phyloP scores from a whole-genome alignment of 2,329 filamentous ascomycete species.

The Aspergillus fischeri region DNA sequence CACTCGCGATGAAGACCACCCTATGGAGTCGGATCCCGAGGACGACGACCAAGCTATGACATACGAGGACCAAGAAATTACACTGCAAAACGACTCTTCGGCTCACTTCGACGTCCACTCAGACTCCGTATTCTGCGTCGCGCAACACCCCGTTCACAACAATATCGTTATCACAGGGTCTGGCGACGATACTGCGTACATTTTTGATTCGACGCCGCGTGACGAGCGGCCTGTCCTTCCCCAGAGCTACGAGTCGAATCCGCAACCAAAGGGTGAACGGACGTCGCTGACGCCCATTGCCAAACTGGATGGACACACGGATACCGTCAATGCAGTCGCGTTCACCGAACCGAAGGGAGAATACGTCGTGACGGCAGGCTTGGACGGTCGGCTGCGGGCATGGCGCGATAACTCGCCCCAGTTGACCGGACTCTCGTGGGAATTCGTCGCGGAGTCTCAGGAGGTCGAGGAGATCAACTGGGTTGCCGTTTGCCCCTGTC shows the following conservation, averaged over 20 bases:
- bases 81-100: conserved; percentile 84
- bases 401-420: conserved; percentile 54
- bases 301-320: conserved; percentile 81
- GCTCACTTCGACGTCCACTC: conserved; percentile 89
- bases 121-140: conserved; percentile 91
- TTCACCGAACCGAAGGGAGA: conserved; percentile 83
- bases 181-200: conserved; percentile 78
- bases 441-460: conserved; percentile 70
- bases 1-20: conserved; percentile 61
- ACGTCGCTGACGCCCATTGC: conserved; percentile 62
- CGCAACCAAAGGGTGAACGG: conserved; percentile 55
- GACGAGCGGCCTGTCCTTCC: conserved; percentile 65
- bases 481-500: conserved; percentile 72
- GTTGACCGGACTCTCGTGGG: conserved; percentile 52
- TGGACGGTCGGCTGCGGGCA: conserved; percentile 77
- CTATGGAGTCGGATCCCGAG: conserved; percentile 72
- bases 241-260: conserved; percentile 66
- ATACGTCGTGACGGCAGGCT: conserved; percentile 77
- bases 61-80: conserved; percentile 59
- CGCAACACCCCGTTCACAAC: conserved; percentile 78
- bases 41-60: conserved; percentile 52
- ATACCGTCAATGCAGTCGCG: conserved; percentile 80
- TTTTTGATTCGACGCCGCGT: conserved; percentile 70
- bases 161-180: conserved; percentile 84
- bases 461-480: conserved; percentile 97